Conservation (phyloP, 192 early-diverging fungal species). For the Cetraspora pellucida region DNA sequence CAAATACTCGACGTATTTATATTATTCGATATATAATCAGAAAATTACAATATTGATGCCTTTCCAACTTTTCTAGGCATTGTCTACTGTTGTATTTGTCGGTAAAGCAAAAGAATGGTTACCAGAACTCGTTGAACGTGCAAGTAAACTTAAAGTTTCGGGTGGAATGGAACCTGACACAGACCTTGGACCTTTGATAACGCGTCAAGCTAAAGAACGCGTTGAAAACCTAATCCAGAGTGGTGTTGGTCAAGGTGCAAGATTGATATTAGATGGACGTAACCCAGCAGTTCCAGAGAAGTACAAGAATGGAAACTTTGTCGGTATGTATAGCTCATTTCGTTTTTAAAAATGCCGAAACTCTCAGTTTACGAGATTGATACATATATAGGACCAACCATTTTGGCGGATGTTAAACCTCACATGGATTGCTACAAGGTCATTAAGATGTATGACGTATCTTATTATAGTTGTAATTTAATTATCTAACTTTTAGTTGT, state of each 20-base stretch:
- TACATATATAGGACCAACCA: conserved; percentile 69
- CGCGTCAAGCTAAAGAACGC: conserved; percentile 73
- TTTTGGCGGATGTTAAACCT: conserved; percentile 73
- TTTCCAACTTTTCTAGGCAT: conserved; percentile 50
- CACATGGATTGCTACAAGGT: conserved; percentile 82
- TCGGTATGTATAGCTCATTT: conserved; percentile 51
- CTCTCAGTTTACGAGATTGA: not conserved
- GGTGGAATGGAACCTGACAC: conserved; percentile 83
- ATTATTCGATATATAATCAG: not conserved
- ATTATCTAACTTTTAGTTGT: conserved; percentile 18
- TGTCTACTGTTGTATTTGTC: conserved; percentile 90
- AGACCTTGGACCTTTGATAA: conserved; percentile 92
- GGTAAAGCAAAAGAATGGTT: conserved; percentile 84
- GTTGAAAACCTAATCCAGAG: conserved; percentile 78
- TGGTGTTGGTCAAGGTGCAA: conserved; percentile 85
- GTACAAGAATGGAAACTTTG: conserved; percentile 92
- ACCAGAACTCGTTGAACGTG: conserved; percentile 86
- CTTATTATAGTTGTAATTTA: not conserved
- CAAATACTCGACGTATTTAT: not conserved
- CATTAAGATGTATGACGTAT: not conserved
- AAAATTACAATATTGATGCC: not conserved
- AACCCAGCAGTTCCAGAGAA: conserved; percentile 63
- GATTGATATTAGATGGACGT: conserved; percentile 86
- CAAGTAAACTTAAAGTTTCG: conserved; percentile 78
- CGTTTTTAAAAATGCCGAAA: not conserved